Percentiles rank a stretch among this genome's conserved stretches.
These are phyloP conservation scores for Echinochloa phyllopogon DNA, from an alignment of 176 grass and related monocot genomes.

Conservation along the genomic window DNA sequence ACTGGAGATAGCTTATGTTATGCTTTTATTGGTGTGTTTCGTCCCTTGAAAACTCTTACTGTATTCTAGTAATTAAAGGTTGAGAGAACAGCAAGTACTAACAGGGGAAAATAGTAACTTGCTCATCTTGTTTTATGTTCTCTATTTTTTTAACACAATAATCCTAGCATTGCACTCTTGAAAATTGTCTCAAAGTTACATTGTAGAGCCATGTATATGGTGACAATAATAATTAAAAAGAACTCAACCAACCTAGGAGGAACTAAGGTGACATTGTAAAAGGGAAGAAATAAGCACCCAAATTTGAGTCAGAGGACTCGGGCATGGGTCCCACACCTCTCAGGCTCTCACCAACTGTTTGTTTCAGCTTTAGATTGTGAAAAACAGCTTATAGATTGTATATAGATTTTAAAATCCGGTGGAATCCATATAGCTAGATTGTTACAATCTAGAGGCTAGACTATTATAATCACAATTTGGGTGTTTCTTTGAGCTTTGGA, in stretches of 20 bases:
- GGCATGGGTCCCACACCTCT: neutral
- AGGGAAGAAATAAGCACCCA: neutral
- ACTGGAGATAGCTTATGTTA: constrained; percentile 96
- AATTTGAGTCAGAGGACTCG: neutral
- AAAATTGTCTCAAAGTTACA: neutral
- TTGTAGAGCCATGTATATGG: neutral
- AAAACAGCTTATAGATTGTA: neutral
- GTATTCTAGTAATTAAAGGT: neutral
- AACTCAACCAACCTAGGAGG: neutral
- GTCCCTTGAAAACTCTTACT: neutral
- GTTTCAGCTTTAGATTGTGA: neutral
- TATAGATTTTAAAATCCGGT: neutral
- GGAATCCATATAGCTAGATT: neutral
- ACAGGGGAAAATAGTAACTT: neutral
- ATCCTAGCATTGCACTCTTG: neutral
- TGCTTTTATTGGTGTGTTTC: constrained; percentile 69
- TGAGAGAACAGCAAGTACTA: constrained; percentile 9
- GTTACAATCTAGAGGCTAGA: neutral
- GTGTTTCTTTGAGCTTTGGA: neutral
- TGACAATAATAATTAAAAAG: neutral
- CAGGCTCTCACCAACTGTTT: neutral
- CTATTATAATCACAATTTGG: constrained; percentile 5
- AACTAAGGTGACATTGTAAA: neutral
- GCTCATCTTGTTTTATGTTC: neutral
- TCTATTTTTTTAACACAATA: neutral